These are phyloP conservation scores for Trichoderma cornu-damae DNA, from an alignment of 2,329 filamentous ascomycete species.

Conservation along the genomic window DNA sequence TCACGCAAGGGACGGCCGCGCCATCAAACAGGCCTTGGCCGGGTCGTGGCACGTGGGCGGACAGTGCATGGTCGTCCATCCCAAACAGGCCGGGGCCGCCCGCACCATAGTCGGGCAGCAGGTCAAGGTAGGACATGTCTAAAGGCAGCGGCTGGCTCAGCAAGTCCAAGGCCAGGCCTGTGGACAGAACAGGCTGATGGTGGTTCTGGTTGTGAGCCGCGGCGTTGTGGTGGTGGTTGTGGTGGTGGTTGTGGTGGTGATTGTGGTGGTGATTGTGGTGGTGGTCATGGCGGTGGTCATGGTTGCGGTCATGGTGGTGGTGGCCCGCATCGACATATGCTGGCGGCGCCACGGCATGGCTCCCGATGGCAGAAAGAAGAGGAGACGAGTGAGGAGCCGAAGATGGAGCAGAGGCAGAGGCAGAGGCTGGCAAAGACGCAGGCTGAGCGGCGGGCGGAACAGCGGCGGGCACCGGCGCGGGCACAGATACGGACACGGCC, in stretches of 20 bases:
- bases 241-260: background rate
- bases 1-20: constrained; percentile 19
- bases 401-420: background rate
- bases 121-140: constrained; percentile 35
- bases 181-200: constrained; percentile 6
- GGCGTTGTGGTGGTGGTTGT: background rate
- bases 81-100: constrained; percentile 19
- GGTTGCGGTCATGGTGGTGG: background rate
- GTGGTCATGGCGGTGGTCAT: background rate
- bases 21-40: constrained; percentile 7
- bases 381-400: background rate
- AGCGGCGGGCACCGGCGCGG: background rate
- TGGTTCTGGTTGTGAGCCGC: background rate
- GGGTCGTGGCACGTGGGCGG: background rate
- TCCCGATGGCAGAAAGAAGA: background rate
- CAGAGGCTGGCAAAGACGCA: background rate
- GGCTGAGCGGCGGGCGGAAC: background rate
- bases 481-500: background rate
- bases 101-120: constrained; percentile 26
- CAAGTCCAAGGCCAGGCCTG: constrained; percentile 35
- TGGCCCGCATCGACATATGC: background rate
- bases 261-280: background rate
- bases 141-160: constrained; percentile 28
- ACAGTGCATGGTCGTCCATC: background rate
- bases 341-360: background rate